Evolutionary conservation across 352 stramenopile genomes (phyloP).

Genomic region (Elongisporangium undulatum): DNA sequence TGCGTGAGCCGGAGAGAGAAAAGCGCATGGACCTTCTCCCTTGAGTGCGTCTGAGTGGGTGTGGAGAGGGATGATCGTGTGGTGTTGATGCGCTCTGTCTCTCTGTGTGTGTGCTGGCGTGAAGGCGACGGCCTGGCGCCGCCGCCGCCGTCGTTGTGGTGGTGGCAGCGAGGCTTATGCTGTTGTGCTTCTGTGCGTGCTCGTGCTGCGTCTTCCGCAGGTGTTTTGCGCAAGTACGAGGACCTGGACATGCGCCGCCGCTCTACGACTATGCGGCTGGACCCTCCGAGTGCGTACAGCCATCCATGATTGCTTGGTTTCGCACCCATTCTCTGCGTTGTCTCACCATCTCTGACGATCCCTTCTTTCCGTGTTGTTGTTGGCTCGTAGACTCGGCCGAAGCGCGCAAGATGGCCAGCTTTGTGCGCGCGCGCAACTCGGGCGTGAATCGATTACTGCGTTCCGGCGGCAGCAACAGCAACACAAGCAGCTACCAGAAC

Average conservation of each 20-base stretch:
- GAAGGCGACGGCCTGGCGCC: not conserved
- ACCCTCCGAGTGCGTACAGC: slow-evolving; percentile 45
- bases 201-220: slow-evolving; percentile 12
- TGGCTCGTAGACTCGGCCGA: slow-evolving; percentile 35
- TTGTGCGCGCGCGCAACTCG: slow-evolving; percentile 49
- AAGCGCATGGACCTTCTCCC: not conserved
- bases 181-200: slow-evolving; percentile 13
- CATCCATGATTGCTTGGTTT: not conserved
- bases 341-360: not conserved
- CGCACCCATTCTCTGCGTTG: not conserved
- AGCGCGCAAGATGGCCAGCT: slow-evolving; percentile 39
- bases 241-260: slow-evolving; percentile 48
- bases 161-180: not conserved
- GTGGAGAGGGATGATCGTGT: not conserved
- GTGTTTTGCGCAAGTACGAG: slow-evolving; percentile 62
- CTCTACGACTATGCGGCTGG: slow-evolving; percentile 48
- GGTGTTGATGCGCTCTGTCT: slow-evolving; percentile 7
- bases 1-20: no score
- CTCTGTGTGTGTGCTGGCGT: not conserved
- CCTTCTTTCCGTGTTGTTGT: not conserved
- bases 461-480: slow-evolving; percentile 10
- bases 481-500: slow-evolving; percentile 20
- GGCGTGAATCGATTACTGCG: slow-evolving; percentile 58
- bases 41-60: no score
- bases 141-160: not conserved